Evolutionary conservation across 1,284 basidiomycete species (phyloP).

Genomic region (Xerocomus nothofagi): DNA sequence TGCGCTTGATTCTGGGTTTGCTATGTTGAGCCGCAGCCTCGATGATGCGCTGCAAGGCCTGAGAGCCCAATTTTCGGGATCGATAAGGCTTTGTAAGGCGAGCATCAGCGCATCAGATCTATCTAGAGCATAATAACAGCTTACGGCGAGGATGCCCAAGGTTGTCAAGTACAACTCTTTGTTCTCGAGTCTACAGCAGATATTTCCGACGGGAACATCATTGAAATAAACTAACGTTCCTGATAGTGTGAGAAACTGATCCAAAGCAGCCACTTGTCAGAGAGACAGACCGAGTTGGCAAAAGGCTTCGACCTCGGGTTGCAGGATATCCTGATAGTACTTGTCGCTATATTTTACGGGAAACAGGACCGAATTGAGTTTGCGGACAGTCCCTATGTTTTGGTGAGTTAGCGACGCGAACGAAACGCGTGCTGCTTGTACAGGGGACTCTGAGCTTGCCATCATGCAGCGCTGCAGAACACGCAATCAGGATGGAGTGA

Average conservation of each 20-base stretch:
- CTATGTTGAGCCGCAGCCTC: slow-evolving; percentile 54
- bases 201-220: slow-evolving; percentile 79
- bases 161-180: slow-evolving; percentile 80
- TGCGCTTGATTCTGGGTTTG: slow-evolving; percentile 61
- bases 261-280: slow-evolving; percentile 11
- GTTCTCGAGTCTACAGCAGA: slow-evolving; percentile 76
- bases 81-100: slow-evolving; percentile 65
- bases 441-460: slow-evolving; percentile 24
- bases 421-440: slow-evolving; percentile 50
- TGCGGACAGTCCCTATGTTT: slow-evolving; percentile 79
- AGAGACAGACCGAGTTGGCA: slow-evolving; percentile 68
- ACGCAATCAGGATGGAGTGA: not conserved
- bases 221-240: slow-evolving; percentile 72
- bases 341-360: slow-evolving; percentile 81
- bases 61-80: slow-evolving; percentile 67
- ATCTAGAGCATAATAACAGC: slow-evolving; percentile 33
- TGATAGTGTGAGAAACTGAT: slow-evolving; percentile 26
- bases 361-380: slow-evolving; percentile 77
- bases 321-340: slow-evolving; percentile 74
- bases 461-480: slow-evolving; percentile 13
- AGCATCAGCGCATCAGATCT: slow-evolving; percentile 15
- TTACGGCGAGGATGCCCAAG: slow-evolving; percentile 78
- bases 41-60: slow-evolving; percentile 63
- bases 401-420: slow-evolving; percentile 75
- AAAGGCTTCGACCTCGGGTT: slow-evolving; percentile 71